phyloP scores from a whole-genome alignment of 129 eudicot genomes.

The Apium graveolens region DNA sequence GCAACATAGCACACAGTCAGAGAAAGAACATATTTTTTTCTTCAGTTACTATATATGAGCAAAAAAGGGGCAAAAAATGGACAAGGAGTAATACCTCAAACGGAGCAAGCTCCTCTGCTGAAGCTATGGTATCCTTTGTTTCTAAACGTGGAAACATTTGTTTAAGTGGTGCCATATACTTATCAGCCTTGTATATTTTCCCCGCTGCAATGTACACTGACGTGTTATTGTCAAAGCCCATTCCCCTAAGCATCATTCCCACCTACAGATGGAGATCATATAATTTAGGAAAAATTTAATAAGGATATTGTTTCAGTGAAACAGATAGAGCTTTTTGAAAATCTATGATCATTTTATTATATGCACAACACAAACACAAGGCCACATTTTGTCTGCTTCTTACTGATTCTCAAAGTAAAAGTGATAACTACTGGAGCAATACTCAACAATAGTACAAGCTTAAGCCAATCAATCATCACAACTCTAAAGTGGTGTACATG shows the following conservation, averaged over 20 bases:
- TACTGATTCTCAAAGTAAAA: neutral
- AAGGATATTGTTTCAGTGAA: neutral
- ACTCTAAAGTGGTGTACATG: neutral
- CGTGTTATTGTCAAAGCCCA: constrained; percentile 95
- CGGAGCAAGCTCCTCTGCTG: constrained; percentile 85
- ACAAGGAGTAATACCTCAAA: constrained; percentile 45
- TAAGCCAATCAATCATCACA: neutral
- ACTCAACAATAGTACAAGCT: neutral
- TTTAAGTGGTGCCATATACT: constrained; percentile 88
- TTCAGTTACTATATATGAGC: neutral
- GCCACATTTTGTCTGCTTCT: neutral
- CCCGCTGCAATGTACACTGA: constrained; percentile 93
- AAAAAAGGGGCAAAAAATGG: neutral
- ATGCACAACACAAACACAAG: neutral
- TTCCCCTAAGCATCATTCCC: constrained; percentile 99
- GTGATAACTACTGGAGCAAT: neutral
- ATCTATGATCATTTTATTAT: neutral
- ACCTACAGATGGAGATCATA: constrained; percentile 43
- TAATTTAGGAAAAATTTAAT: constrained; percentile 4
- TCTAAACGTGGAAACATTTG: constrained; percentile 89
- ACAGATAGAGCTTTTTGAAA: neutral
- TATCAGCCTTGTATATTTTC: constrained; percentile 82
- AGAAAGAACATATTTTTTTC: neutral
- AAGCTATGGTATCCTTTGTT: constrained; percentile 74
- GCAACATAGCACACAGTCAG: constrained; percentile 12